Base-by-base conservation (phyloP, 2,329 filamentous ascomycete genomes). In the Clarireedia hainanense region DNA sequence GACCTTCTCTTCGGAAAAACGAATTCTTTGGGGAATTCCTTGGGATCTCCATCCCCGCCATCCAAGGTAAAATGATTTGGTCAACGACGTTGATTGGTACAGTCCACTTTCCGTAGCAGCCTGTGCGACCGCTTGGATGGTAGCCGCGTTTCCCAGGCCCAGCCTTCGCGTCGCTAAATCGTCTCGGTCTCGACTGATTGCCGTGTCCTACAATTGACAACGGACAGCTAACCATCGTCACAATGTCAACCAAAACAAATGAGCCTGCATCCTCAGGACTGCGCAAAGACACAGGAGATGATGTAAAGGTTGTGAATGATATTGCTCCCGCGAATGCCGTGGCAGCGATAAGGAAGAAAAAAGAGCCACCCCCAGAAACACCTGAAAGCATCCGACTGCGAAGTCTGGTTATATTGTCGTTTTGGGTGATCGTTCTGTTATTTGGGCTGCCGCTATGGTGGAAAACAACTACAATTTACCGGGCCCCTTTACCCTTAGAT, bases 401-500 rank as follows among this genome's bases (percentile, higher is more conserved):
- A 54, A 81, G 83, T 48, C 77, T 78, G 60, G 86, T 97, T 50
- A 84, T 99, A 60, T 70, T 88, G 59, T 92, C 92, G 7, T 97
- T 96, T 72, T 99, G 94, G 94, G 75, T 84, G 5, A 83, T 97
- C 39, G 89, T 95, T 6, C 69, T 95, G 6, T 80, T 86, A 30
- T 74, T 99, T 5, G 94, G 94, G 2, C 71, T 99, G 62, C 94
- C 94, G 56, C 86, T 95, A 80, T 99, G 94, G 94, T 95, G 90
- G 84, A 85, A 84, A 70, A 97, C 94, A 0, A 99, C 94, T 4
- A 87, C 88, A 0, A 95, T 97, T 55, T 91, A 95, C 71, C 83
- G 94, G 55, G 91, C 92, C 12, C 80, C 84, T 46, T 75, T 99
- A 63, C 94, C 94, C 5, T 72, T 96, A 63, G 80, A 87, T 67